Conservation (phyloP, 2,329 filamentous ascomycete species). For the Simplicillium aogashimaense region DNA sequence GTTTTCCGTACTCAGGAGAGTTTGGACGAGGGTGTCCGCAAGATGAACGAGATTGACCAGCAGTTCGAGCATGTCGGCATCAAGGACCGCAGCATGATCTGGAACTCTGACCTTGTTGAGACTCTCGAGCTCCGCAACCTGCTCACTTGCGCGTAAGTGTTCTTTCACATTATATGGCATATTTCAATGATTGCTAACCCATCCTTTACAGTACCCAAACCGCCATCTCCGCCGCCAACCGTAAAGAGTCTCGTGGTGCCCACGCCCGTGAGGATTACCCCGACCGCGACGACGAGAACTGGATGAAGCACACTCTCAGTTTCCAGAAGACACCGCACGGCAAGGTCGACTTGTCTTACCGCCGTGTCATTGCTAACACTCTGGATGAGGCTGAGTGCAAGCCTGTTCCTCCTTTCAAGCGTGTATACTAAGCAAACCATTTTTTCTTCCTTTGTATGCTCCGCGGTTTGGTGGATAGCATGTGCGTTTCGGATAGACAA, state of each 20-base stretch:
- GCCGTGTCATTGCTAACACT: conserved; percentile 70
- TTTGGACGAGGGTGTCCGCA: conserved; percentile 84
- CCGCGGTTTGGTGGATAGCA: too few relatives aligned
- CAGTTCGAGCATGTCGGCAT: conserved; percentile 77
- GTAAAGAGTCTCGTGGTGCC: conserved; percentile 94
- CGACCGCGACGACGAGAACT: conserved; percentile 88
- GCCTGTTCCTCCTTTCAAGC: neutral
- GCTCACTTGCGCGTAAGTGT: conserved; percentile 84
- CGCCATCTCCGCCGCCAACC: conserved; percentile 77
- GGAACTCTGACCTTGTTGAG: conserved; percentile 96
- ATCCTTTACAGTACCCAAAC: conserved; percentile 63
- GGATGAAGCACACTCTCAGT: conserved; percentile 98
- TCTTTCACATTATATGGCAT: neutral
- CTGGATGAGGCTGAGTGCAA: conserved; percentile 45
- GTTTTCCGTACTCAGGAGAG: conserved; percentile 94
- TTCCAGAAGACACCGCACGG: conserved; percentile 92
- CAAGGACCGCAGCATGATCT: conserved; percentile 99
- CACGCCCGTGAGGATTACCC: conserved; percentile 96
- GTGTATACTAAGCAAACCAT: conserved; percentile 1
- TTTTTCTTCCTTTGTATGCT: too few relatives aligned
- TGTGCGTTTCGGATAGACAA: neutral
- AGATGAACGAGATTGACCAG: conserved; percentile 76
- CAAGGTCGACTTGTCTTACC: conserved; percentile 78
- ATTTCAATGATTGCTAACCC: neutral
- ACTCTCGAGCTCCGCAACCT: conserved; percentile 92